Evolutionary conservation across 2,329 filamentous ascomycete genomes (phyloP).

Genomic region (Penicillium nordicum): DNA sequence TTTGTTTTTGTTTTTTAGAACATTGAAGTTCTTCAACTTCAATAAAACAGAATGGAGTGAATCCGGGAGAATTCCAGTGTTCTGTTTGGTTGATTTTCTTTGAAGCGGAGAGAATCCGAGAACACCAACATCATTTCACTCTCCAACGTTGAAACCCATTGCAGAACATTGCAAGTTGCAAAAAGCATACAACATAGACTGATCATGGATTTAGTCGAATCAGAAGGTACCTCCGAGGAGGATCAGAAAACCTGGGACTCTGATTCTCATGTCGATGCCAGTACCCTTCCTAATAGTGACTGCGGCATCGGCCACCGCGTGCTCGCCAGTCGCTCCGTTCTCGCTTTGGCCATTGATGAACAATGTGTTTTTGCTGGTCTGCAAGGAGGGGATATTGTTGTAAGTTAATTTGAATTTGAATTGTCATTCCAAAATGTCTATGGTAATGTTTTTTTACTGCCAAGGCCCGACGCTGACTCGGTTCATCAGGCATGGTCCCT

Average conservation of each 20-base stretch:
- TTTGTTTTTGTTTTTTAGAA: neutral
- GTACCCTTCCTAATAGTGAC: conserved; percentile 25
- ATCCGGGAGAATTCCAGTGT: neutral
- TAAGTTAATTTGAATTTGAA: conserved; percentile 31
- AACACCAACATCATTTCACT: conserved; percentile 19
- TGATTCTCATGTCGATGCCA: conserved; percentile 26
- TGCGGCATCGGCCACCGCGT: conserved; percentile 44
- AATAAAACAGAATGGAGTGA: conserved; percentile 1
- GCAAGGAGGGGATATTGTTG: conserved; percentile 86
- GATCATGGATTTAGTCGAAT: conserved; percentile 37
- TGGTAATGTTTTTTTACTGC: neutral
- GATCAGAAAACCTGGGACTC: conserved; percentile 35
- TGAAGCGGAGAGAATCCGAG: conserved; percentile 4
- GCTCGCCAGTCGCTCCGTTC: conserved; percentile 45
- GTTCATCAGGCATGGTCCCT: conserved; percentile 70
- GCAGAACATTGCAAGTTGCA: neutral
- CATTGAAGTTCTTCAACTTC: neutral
- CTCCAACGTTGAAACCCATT: conserved; percentile 7
- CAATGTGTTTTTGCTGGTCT: conserved; percentile 86
- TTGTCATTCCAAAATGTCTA: neutral
- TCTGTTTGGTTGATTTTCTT: conserved; percentile 3
- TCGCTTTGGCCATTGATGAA: conserved; percentile 77
- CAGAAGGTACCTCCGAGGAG: conserved; percentile 36
- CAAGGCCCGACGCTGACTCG: conserved; percentile 12
- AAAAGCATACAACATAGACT: neutral